Evolutionary conservation across 2,329 filamentous ascomycete species (phyloP), one percentile per base, ranked within the genome.

Genomic region (Botrytis elliptica): DNA sequence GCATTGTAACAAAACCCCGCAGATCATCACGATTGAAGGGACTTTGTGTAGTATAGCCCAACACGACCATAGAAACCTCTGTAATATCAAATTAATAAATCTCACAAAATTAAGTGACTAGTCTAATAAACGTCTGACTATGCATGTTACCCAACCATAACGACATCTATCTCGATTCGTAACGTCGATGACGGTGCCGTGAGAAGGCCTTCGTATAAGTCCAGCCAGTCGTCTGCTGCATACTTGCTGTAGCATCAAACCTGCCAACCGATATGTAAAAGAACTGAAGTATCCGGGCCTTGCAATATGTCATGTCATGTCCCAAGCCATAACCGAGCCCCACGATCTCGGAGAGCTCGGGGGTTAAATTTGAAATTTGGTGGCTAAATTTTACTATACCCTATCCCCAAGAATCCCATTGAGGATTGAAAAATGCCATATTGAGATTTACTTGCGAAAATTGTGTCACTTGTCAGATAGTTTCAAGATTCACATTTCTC

Each of bases 1-100:
- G 25, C 66, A 44, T 57, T 59, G n/a, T 69, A 57, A 69, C 49
- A 59, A 66, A 73, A 68, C 63, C 71, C 70, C 63, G 52, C 71
- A 72, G 71, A 69, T 72, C 40, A 62, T 69, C 49, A 33, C 46
- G 64, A 72, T 68, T 59, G 67, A 59, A 20, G 40, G 44, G n/a
- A 52, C 22, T 29, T 68, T 36, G 44, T 40, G 18, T 55, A 22
- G 33, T 42, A 33, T 49, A 49, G 65, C 14, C 65, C 38, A 68
- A 40, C 18, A 22, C 46, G 25, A 22, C 25, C 16, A 16, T 22
- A 29, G 46, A 55, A n/a, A 55, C 38, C 14, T 55, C 46, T 38
- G 33, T 40, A 40, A 62, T 62, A 25, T 36, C 44, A 8, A 12
- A 33, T 49, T 49, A n/a, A 52, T 38, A 12, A 52, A 49, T 16